Conservation (phyloP, 2,329 filamentous ascomycete species). For the Alternaria sp. region DNA sequence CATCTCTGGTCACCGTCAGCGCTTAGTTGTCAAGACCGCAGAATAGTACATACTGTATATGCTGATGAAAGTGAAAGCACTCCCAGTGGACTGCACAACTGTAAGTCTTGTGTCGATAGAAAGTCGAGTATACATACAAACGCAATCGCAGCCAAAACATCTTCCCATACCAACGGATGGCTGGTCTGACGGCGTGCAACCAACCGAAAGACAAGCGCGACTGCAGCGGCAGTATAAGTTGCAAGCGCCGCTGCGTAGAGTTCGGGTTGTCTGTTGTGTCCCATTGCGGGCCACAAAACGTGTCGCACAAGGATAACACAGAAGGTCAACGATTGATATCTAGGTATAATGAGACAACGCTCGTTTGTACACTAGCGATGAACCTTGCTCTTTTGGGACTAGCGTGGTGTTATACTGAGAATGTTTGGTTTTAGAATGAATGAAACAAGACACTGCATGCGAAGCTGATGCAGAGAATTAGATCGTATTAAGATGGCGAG, state of each 20-base stretch:
- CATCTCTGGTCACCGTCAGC: constrained; percentile 24
- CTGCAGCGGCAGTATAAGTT: constrained; percentile 27
- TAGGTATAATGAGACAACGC: neutral
- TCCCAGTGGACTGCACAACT: constrained; percentile 14
- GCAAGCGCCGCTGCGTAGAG: constrained; percentile 26
- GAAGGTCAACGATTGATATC: neutral
- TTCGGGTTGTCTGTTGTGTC: constrained; percentile 23
- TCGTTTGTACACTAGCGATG: neutral
- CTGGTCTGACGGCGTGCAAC: constrained; percentile 20
- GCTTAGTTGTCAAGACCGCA: neutral
- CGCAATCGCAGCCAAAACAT: constrained; percentile 27
- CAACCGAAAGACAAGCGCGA: constrained; percentile 23
- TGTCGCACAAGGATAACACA: neutral
- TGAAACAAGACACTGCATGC: no score
- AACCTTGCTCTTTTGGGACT: neutral
- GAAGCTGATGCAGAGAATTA: neutral
- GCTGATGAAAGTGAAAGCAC: constrained; percentile 29
- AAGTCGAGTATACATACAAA: constrained; percentile 6
- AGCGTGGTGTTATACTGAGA: neutral
- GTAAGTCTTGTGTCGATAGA: neutral
- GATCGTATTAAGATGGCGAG: neutral
- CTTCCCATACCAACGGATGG: constrained; percentile 27
- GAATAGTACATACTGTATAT: constrained; percentile 23
- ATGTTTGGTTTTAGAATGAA: neutral
- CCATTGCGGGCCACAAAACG: constrained; percentile 10